Evolutionary conservation across 2,329 filamentous ascomycete species (phyloP).

Genomic region (Ophiostoma triangulosporum): DNA sequence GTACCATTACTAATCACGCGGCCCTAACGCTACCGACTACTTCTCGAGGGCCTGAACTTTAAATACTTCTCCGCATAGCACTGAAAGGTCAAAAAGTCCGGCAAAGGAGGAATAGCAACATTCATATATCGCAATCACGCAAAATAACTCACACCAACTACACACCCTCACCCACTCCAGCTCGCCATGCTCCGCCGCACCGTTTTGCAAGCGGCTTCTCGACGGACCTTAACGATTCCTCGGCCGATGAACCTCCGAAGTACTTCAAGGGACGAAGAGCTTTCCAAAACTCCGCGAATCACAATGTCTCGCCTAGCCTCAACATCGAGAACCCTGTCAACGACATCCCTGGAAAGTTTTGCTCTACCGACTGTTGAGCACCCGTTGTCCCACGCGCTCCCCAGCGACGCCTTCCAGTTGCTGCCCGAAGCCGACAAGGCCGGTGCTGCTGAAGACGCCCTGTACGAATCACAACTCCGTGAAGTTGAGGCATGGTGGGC

Average conservation of each 20-base stretch:
- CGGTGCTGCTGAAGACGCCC: conserved; percentile 66
- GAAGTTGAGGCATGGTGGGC: conserved; percentile 88
- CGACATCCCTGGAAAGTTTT: conserved; percentile 31
- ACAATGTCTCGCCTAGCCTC: not conserved
- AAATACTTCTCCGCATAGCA: too few relatives aligned
- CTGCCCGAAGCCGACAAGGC: conserved; percentile 65
- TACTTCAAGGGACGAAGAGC: too few relatives aligned
- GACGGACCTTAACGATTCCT: conserved; percentile 4
- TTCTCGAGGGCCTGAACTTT: too few relatives aligned
- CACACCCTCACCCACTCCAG: too few relatives aligned
- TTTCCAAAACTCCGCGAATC: not conserved
- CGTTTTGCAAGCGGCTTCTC: conserved; percentile 5
- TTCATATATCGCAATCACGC: too few relatives aligned
- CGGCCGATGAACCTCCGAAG: not conserved
- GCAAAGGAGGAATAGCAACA: not conserved
- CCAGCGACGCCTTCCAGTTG: conserved; percentile 75
- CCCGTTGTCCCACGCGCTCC: conserved; percentile 44
- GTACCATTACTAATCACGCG: too few relatives aligned
- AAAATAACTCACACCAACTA: too few relatives aligned
- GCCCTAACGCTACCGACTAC: too few relatives aligned
- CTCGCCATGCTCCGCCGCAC: conserved; percentile 10
- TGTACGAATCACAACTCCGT: conserved; percentile 72
- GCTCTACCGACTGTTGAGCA: conserved; percentile 38
- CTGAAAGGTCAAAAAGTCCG: not conserved
- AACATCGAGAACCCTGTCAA: conserved; percentile 6